These are phyloP conservation scores for Candida easanensis DNA, from an alignment of 805 yeast genomes.

Conservation along the genomic window DNA sequence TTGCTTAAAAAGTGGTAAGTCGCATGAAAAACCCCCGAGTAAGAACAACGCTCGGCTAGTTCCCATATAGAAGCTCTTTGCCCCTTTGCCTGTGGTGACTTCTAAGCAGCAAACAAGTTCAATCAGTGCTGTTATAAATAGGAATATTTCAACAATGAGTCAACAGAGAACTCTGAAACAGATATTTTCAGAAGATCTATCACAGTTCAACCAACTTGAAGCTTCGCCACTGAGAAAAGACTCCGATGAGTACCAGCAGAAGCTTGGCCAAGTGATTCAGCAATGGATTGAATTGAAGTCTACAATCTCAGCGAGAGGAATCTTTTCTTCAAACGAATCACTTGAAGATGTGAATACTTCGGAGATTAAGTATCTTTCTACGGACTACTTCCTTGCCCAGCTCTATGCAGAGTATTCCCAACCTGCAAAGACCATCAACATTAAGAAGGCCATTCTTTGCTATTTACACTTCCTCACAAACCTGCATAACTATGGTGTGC, in stretches of 20 bases:
- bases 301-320: slow-evolving; percentile 43
- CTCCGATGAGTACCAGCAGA: slow-evolving; percentile 38
- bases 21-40: no score
- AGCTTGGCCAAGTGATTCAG: slow-evolving; percentile 36
- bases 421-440: slow-evolving; percentile 31
- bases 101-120: no score
- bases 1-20: no score
- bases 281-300: slow-evolving; percentile 43
- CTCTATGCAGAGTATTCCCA: slow-evolving; percentile 26
- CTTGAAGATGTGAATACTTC: slow-evolving; percentile 65
- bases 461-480: slow-evolving; percentile 45
- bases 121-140: no score
- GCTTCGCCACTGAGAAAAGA: slow-evolving; percentile 37
- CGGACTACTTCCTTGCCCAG: slow-evolving; percentile 58
- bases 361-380: slow-evolving; percentile 55
- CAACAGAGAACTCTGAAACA: slow-evolving; percentile 13
- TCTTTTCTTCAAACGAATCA: slow-evolving; percentile 72
- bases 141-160: slow-evolving; percentile 4
- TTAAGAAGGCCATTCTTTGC: slow-evolving; percentile 42
- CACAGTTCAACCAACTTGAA: slow-evolving; percentile 2
- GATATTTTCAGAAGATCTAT: slow-evolving; percentile 4
- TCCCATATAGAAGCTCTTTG: no score
- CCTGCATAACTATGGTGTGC: slow-evolving; percentile 43
- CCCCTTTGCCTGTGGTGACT: no score
- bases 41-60: no score